phyloP scores from a whole-genome alignment of 352 stramenopile species.

The Phytophthora tentaculata region DNA sequence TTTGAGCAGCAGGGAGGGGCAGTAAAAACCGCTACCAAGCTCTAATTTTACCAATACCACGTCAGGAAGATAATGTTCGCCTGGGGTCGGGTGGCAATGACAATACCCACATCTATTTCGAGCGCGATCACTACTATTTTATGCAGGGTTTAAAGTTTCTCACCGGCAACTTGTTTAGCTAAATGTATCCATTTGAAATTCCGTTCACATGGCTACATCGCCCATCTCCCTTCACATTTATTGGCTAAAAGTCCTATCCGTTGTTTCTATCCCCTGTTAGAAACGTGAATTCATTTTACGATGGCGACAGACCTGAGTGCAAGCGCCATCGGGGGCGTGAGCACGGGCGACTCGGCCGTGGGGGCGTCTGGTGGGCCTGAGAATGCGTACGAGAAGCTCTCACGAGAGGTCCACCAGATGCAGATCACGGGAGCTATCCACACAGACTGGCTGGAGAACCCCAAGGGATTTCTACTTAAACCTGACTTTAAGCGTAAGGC shows the following conservation, averaged over 20 bases:
- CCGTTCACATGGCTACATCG: not conserved
- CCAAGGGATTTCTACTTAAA: conserved; percentile 88
- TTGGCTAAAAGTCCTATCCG: not conserved
- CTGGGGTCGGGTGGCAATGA: not conserved
- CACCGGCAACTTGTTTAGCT: no score
- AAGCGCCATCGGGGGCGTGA: conserved; percentile 49
- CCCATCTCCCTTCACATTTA: not conserved
- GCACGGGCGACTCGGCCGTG: conserved; percentile 25
- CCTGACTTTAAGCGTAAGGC: conserved; percentile 90
- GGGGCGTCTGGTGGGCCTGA: conserved; percentile 48
- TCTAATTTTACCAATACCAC: conserved; percentile 12
- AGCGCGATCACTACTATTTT: no score
- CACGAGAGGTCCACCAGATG: conserved; percentile 90
- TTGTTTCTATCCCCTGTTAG: not conserved
- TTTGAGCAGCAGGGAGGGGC: not conserved
- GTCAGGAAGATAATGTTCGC: no score
- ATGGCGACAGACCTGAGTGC: conserved; percentile 65
- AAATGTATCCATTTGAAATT: not conserved
- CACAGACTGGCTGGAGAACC: conserved; percentile 91
- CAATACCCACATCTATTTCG: not conserved
- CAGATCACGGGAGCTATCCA: conserved; percentile 90
- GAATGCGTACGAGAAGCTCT: conserved; percentile 91
- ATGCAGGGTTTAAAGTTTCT: no score
- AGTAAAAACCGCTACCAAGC: not conserved
- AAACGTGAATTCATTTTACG: not conserved